phyloP scores from a whole-genome alignment of 306 rosid species.

The Dryas drummondii region DNA sequence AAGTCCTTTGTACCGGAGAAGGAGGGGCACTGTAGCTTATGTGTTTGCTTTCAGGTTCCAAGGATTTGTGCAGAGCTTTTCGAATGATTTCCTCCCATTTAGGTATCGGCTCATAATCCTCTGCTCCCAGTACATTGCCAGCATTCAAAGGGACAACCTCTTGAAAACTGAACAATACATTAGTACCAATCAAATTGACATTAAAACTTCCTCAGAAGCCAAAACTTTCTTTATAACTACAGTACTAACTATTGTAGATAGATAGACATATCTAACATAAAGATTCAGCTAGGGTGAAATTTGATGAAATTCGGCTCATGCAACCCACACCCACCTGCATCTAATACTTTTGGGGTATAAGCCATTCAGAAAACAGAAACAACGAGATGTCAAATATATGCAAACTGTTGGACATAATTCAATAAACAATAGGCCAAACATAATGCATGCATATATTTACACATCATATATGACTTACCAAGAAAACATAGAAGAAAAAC shows the following conservation, averaged over 20 bases:
- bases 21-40: conserved; percentile 90
- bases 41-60: conserved; percentile 56
- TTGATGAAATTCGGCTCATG: not conserved
- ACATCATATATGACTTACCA: too few relatives aligned
- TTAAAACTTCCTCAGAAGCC: conserved; percentile 18
- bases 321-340: too few relatives aligned
- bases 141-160: conserved; percentile 97
- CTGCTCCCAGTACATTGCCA: conserved; percentile 93
- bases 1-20: conserved; percentile 79
- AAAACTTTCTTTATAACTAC: conserved; percentile 11
- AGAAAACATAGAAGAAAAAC: too few relatives aligned
- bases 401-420: not conserved
- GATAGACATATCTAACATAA: conserved; percentile 8
- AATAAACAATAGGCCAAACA: not conserved
- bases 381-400: not conserved
- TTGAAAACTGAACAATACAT: conserved; percentile 59
- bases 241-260: not conserved
- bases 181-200: conserved; percentile 16
- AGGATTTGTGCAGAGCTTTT: conserved; percentile 70
- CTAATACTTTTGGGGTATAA: not conserved
- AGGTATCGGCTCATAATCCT: conserved; percentile 69
- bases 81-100: conserved; percentile 94
- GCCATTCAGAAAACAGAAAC: not conserved
- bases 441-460: not conserved
- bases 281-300: not conserved